Percentiles rank a stretch among this genome's conserved stretches.
Conservation (phyloP, 768 basidiomycete genomes). For the Rhizopogon rudus region DNA sequence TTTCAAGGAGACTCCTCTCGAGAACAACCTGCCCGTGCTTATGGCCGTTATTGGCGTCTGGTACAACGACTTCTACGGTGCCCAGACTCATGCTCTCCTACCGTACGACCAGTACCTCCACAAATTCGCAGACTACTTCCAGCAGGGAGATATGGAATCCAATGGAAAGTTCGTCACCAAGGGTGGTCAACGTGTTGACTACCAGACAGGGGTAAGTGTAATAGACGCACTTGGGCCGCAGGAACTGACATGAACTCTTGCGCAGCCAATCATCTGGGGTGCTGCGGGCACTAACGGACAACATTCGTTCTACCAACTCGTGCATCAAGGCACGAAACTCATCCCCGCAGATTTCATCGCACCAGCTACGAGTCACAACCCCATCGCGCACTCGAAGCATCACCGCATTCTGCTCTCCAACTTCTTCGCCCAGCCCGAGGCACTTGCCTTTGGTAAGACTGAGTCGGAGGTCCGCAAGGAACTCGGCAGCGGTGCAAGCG, state of each 20-base stretch:
- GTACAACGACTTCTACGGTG: conserved; percentile 99
- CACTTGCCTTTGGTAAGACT: conserved; percentile 93
- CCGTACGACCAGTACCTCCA: conserved; percentile 99
- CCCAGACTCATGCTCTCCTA: conserved; percentile 91
- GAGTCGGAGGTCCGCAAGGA: conserved; percentile 81
- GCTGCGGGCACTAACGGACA: conserved; percentile 98
- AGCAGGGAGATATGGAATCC: conserved; percentile 99
- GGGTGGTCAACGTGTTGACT: conserved; percentile 85
- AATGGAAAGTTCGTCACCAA: conserved; percentile 98
- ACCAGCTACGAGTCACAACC: conserved; percentile 89
- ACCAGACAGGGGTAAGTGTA: conserved; percentile 39
- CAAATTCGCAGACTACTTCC: conserved; percentile 99
- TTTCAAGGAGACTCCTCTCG: conserved; percentile 79
- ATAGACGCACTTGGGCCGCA: background rate
- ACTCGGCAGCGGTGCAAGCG: conserved; percentile 31
- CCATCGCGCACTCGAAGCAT: conserved; percentile 81
- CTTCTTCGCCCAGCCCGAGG: conserved; percentile 98
- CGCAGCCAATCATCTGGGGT: conserved; percentile 68
- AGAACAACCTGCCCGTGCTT: conserved; percentile 52
- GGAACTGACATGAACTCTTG: background rate
- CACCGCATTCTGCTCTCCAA: conserved; percentile 97
- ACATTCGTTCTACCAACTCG: conserved; percentile 98
- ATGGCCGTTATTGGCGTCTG: conserved; percentile 73
- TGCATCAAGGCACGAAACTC: conserved; percentile 91
- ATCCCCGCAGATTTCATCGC: conserved; percentile 93